Conservation (phyloP, 176 grass and related monocot genomes). For the Themeda triandra region DNA sequence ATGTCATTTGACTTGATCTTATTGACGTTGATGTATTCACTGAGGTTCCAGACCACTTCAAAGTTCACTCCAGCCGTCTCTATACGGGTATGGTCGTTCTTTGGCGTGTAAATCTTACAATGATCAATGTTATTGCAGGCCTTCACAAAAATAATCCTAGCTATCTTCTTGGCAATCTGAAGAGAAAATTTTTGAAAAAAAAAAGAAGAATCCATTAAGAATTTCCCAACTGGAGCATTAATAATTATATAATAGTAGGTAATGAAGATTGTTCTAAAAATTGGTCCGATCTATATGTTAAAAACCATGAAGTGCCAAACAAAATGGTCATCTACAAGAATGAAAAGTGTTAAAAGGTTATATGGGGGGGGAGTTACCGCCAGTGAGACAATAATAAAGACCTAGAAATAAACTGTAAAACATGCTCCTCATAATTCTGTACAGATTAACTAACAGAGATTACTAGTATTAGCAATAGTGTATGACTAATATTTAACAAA, state of each 20-base stretch:
- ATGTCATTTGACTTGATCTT: conserved; percentile 56
- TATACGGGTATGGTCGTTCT: background rate
- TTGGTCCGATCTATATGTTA: background rate
- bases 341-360: background rate
- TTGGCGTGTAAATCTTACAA: conserved; percentile 30
- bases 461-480: background rate
- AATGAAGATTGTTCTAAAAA: background rate
- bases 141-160: conserved; percentile 58
- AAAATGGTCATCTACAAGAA: background rate
- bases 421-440: background rate
- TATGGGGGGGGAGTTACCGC: background rate
- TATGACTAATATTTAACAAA: background rate
- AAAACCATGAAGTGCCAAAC: background rate
- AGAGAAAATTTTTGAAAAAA: background rate
- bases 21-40: conserved; percentile 34
- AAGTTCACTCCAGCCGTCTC: conserved; percentile 77
- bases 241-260: background rate
- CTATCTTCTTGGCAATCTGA: conserved; percentile 83
- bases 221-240: background rate
- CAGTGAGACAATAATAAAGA: background rate
- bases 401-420: background rate
- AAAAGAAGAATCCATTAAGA: background rate
- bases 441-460: background rate
- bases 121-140: conserved; percentile 45
- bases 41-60: conserved; percentile 53